Evolutionary conservation across 2,329 filamentous ascomycete genomes (phyloP), one percentile per base, ranked within the genome.

Genomic region (Neopestalotiopsis sp.): DNA sequence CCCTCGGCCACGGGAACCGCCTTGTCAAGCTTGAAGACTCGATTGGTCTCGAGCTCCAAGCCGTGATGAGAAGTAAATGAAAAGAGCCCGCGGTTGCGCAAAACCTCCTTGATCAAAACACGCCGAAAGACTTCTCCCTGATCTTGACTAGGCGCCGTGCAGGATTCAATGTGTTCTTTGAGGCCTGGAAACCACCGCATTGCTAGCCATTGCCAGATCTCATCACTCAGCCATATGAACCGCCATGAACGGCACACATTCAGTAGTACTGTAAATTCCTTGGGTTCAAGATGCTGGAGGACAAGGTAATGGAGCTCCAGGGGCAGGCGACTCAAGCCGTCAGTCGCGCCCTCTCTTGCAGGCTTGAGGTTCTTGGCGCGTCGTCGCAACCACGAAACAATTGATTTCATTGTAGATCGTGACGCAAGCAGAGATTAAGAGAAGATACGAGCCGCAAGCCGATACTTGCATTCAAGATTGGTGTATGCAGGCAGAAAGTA

Each of bases 271-370:
- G 72, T 69, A 52, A 78, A 62, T 20, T 77, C 76, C 4, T 67
- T 63, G 4, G 72, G 74, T n/a, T 71, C 73, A 17, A 78, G 69
- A 66, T 76, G 57, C 7, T 66, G 64, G 42, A 78, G 67, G 20
- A 78, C 69, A 28, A 76, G 68, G 24, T 73, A 65, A 64, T 76
- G 75, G 10, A 78, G 71, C 68, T 78, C 77, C 49, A 78, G 74
- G 1, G 77, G 77, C 14, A 78, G 74, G 24, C 74, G 70, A 17
- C 71, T 75, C 67, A 78, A 69, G 24, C 75, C 42, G 30, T 67
- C 65, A 40, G n/a, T 45, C 9, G 61, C 61, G 40, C 40, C 38
- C 32, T 62, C 59, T 62, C 28, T 38, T 20, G 59, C 59, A 24
- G 59, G 59, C 32, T 30, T 20, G 4, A n/a, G 12, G 59, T 40